Evolutionary conservation across 192 early-diverging fungal genomes (phyloP).

Genomic region (Spizellomyces sp.): DNA sequence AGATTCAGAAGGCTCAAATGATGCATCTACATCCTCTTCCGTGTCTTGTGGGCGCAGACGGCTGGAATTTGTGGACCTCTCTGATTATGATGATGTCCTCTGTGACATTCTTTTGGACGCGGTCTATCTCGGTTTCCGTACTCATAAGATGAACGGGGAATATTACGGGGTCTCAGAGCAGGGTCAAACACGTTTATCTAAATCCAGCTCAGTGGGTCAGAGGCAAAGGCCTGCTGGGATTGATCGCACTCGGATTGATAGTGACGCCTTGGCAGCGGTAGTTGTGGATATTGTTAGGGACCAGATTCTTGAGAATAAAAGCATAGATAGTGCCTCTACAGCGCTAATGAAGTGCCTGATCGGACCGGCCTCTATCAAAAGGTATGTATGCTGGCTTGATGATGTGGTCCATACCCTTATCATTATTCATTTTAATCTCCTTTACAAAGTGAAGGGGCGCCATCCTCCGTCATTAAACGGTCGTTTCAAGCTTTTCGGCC

Average conservation of each 20-base stretch:
- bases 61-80: slow-evolving; percentile 35
- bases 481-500: slow-evolving; percentile 10
- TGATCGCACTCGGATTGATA: slow-evolving; percentile 14
- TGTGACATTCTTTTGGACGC: slow-evolving; percentile 49
- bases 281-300: slow-evolving; percentile 29
- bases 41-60: not conserved
- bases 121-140: slow-evolving; percentile 45
- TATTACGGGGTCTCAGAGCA: slow-evolving; percentile 12
- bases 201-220: not conserved
- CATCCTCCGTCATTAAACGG: slow-evolving; percentile 3
- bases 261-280: slow-evolving; percentile 12
- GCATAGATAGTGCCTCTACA: slow-evolving; percentile 17
- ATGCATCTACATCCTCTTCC: not conserved
- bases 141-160: slow-evolving; percentile 53
- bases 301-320: slow-evolving; percentile 20
- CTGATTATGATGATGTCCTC: slow-evolving; percentile 52
- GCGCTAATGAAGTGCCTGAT: slow-evolving; percentile 17
- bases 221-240: not conserved
- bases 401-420: not conserved
- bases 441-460: not conserved
- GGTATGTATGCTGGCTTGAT: not conserved
- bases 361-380: not conserved
- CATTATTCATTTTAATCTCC: not conserved
- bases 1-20: no score
- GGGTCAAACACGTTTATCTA: not conserved